phyloP scores from a whole-genome alignment of 768 basidiomycete genomes.

The Cystofilobasidium capitatum region DNA sequence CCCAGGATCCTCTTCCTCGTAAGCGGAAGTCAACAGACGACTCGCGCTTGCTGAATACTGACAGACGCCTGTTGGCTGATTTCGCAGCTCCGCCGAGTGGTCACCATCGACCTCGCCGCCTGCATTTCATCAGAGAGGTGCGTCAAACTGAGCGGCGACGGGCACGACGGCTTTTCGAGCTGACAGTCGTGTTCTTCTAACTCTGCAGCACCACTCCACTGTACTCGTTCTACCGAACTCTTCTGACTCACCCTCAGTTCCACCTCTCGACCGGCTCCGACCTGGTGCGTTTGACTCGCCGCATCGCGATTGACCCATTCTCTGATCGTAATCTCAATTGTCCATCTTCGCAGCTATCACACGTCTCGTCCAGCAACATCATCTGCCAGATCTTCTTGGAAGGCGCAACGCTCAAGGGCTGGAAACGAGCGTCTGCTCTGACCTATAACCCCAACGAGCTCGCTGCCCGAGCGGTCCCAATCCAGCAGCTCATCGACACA shows the following conservation, averaged over 20 bases:
- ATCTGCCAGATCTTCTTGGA: not conserved
- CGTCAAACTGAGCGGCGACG: not conserved
- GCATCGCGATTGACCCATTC: not conserved
- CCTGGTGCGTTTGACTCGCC: not conserved
- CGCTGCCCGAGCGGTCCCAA: not conserved
- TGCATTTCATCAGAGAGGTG: not conserved
- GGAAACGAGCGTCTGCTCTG: not conserved
- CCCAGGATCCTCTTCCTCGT: not conserved
- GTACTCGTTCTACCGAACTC: not conserved
- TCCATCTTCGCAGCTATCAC: not conserved
- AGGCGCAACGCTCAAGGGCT: not conserved
- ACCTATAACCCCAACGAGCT: not conserved
- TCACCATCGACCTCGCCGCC: constrained; percentile 1
- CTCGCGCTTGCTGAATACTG: not conserved
- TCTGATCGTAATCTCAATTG: not conserved
- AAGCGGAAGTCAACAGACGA: no score
- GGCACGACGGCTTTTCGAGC: no score
- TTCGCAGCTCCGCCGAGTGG: not conserved
- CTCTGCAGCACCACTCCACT: not conserved
- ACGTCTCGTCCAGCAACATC: not conserved
- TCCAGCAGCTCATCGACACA: not conserved
- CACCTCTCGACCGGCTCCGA: constrained; percentile 6
- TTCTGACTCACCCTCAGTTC: not conserved
- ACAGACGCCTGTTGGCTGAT: not conserved
- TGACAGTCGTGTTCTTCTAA: no score